These are phyloP conservation scores for Ceriops zippeliana DNA, from an alignment of 345 rosid species.

Conservation along the genomic window DNA sequence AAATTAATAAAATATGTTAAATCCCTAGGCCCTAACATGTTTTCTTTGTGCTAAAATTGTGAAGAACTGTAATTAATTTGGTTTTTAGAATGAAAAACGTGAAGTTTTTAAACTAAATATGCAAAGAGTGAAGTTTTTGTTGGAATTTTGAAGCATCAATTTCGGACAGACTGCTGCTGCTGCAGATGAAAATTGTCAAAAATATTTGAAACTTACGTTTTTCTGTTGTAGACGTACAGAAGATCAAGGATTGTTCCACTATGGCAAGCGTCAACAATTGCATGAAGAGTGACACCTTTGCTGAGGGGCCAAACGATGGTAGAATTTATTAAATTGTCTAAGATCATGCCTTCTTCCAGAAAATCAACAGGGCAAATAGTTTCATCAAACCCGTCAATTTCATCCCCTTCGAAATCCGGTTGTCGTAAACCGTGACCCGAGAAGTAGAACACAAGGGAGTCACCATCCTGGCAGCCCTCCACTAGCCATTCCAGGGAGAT, in stretches of 20 bases:
- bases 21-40: too few relatives aligned
- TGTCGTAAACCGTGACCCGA: conserved; percentile 58
- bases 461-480: conserved; percentile 32
- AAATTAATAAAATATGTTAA: too few relatives aligned
- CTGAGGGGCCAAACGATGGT: conserved; percentile 45
- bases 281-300: conserved; percentile 50
- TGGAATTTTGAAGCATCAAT: too few relatives aligned
- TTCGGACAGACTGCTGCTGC: too few relatives aligned
- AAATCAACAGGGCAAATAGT: conserved; percentile 57
- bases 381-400: conserved; percentile 57
- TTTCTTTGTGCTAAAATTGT: too few relatives aligned
- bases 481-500: conserved; percentile 49
- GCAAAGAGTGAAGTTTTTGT: too few relatives aligned
- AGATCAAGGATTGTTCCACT: conserved; percentile 70
- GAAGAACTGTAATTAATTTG: too few relatives aligned
- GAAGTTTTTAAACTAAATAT: too few relatives aligned
- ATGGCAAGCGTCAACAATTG: conserved; percentile 65
- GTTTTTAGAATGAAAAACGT: too few relatives aligned
- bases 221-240: conserved; percentile 26
- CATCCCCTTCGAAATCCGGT: conserved; percentile 41
- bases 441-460: conserved; percentile 55
- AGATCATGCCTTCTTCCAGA: conserved; percentile 41
- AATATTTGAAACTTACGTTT: conserved; percentile 20
- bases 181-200: too few relatives aligned
- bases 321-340: conserved; percentile 43